phyloP scores from a whole-genome alignment of 2,329 filamentous ascomycete species.

The Westerdykella aurantiaca region DNA sequence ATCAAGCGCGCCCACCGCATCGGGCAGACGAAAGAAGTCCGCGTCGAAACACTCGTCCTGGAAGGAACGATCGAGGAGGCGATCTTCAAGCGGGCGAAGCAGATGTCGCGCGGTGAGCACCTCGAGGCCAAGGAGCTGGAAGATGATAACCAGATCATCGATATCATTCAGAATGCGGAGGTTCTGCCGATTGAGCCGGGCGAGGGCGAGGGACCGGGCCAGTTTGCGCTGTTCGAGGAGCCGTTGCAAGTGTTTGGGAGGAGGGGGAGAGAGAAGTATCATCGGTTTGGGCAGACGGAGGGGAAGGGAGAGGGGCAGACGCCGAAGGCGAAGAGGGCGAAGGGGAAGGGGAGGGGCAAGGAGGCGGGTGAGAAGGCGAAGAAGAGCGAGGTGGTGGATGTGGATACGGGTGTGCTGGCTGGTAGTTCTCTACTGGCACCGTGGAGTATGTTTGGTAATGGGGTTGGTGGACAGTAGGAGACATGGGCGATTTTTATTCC shows the following conservation, averaged over 20 bases:
- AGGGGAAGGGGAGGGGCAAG: conserved; percentile 4
- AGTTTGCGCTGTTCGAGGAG: conserved; percentile 39
- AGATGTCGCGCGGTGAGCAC: conserved; percentile 63
- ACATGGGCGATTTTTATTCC: too few relatives aligned
- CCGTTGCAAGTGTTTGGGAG: conserved; percentile 45
- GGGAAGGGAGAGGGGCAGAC: conserved; percentile 6
- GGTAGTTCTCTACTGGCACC: too few relatives aligned
- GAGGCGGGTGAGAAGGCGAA: conserved; percentile 2
- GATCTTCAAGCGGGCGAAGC: conserved; percentile 65
- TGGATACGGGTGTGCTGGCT: too few relatives aligned
- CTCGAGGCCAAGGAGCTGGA: conserved; percentile 52
- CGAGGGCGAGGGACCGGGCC: conserved; percentile 26
- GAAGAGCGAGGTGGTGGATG: neutral
- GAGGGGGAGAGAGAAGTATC: conserved; percentile 23
- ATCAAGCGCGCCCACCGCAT: conserved; percentile 87
- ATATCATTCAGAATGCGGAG: conserved; percentile 54
- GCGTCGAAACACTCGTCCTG: conserved; percentile 80
- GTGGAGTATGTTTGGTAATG: too few relatives aligned
- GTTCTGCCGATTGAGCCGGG: conserved; percentile 41
- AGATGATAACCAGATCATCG: conserved; percentile 53
- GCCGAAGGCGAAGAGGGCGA: conserved; percentile 17
- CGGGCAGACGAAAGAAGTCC: conserved; percentile 71
- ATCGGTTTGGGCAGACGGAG: conserved; percentile 20
- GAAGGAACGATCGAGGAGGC: conserved; percentile 77
- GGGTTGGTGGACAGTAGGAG: too few relatives aligned